Evolutionary conservation across 2,329 filamentous ascomycete species (phyloP).

Genomic region (Macroventuria anomochaeta): DNA sequence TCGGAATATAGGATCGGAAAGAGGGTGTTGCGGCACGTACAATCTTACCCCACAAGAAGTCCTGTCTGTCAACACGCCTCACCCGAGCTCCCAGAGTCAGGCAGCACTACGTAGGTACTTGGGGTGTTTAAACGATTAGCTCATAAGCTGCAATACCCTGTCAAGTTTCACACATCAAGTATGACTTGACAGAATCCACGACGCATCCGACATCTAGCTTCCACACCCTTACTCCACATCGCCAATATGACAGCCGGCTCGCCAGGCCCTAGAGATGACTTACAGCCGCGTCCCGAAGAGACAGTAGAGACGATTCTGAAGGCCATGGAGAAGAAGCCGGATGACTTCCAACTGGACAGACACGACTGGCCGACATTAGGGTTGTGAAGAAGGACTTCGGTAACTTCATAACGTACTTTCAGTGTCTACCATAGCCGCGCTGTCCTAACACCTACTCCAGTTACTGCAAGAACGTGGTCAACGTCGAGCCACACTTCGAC

Average conservation of each 20-base stretch:
- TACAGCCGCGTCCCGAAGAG: slow-evolving; percentile 1
- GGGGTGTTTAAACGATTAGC: background rate
- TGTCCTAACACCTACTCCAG: background rate
- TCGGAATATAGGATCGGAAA: too few species aligned
- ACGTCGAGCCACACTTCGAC: slow-evolving; percentile 8
- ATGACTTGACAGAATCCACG: too few species aligned
- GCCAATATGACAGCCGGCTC: slow-evolving; percentile 1
- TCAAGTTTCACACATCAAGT: background rate
- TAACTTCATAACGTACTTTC: slow-evolving; percentile 7
- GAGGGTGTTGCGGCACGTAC: background rate
- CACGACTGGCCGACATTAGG: slow-evolving; percentile 8
- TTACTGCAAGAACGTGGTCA: slow-evolving; percentile 12
- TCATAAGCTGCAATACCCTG: background rate
- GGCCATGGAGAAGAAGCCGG: slow-evolving; percentile 16
- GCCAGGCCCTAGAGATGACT: background rate
- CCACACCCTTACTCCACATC: too few species aligned
- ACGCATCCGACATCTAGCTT: background rate
- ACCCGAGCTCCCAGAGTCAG: background rate
- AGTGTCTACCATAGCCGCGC: background rate
- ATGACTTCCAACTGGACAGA: slow-evolving; percentile 4
- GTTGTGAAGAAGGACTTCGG: slow-evolving; percentile 9
- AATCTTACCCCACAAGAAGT: slow-evolving; percentile 15
- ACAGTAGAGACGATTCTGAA: slow-evolving; percentile 13
- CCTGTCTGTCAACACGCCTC: background rate
- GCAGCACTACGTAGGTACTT: slow-evolving; percentile 1